Percentiles rank a stretch among this genome's conserved stretches.
Evolutionary conservation across 257 asterid species (phyloP).

Genomic region (Solanum boliviense): DNA sequence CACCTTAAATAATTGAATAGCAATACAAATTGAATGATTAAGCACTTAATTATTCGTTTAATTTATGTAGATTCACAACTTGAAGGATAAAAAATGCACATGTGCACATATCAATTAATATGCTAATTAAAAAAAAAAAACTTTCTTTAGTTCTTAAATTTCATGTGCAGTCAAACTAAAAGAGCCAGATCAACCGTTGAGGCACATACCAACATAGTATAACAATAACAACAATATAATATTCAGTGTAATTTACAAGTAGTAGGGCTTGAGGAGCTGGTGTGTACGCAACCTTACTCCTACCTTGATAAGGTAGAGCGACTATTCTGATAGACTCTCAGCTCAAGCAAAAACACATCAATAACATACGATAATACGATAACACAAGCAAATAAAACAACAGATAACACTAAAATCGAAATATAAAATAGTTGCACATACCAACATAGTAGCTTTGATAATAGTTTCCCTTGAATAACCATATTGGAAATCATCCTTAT

Average conservation of each 20-base stretch:
- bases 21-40: background rate
- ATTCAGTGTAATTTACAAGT: too few species aligned
- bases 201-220: background rate
- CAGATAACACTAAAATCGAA: background rate
- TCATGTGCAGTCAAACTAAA: accelerated
- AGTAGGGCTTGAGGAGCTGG: too few species aligned
- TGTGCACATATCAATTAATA: background rate
- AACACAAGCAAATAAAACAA: too few species aligned
- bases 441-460: background rate
- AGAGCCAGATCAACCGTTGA: too few species aligned
- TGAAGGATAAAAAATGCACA: background rate
- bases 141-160: too few species aligned
- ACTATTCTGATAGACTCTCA: too few species aligned
- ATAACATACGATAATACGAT: too few species aligned
- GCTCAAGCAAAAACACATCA: too few species aligned
- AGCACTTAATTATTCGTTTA: background rate
- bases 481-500: background rate
- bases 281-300: too few species aligned
- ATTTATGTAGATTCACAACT: background rate
- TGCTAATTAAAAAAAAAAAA: too few species aligned
- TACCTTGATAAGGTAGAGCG: too few species aligned
- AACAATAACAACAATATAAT: too few species aligned
- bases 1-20: background rate
- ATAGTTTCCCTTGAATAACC: background rate
- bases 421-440: background rate